Base-by-base conservation (phyloP, 1,139 yeast genomes). In the Sugiyamaella japonica region DNA sequence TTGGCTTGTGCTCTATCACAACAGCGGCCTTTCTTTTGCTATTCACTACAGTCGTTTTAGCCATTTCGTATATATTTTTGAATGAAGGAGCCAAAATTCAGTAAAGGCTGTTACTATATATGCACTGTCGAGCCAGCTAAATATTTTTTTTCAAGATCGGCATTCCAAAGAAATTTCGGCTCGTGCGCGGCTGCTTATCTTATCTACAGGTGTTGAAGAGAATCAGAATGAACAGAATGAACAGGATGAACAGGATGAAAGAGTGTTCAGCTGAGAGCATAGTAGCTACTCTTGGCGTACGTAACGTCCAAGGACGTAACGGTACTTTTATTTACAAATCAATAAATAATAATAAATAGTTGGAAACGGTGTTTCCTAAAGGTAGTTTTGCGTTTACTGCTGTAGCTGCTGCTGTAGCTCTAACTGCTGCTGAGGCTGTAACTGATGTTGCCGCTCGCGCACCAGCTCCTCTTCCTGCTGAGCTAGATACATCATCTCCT, bases 401-500 rank as follows among this genome's bases (percentile, higher is more conserved):
- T 20, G 25, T 20, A 20, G 25, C 25, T 20, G 25, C 25, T 20
- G 25, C 25, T 20, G 25, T 20, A 20, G 25, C n/a, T n/a, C n/a
- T n/a, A n/a, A n/a, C 32, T 40, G 44, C 31, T 25, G 44, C 28
- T 40, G 44, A 29, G 17, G 43, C 43, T 40, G 31, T 7, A n/a
- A n/a, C n/a, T n/a, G n/a, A n/a, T 20, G 43, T 8, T 15, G 34
- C 15, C 44, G 48, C 12, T 39, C 12, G 15, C 42, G 48, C 12
- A 42, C 8, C n/a, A 15, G 13, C 25, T 7, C 9, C 32, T 40
- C 44, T 28, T 37, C 46, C 17, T 45, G 46, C 13, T 38, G 37
- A 7, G 37, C 15, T 36, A 59, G 43, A 25, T 37, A 32, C 34
- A 31, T 59, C 34, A 62, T 50, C 48, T 63, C 65, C 49, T 52